Base-by-base conservation (phyloP, 2,329 filamentous ascomycete species). In the Sporothrix dimorphospora region DNA sequence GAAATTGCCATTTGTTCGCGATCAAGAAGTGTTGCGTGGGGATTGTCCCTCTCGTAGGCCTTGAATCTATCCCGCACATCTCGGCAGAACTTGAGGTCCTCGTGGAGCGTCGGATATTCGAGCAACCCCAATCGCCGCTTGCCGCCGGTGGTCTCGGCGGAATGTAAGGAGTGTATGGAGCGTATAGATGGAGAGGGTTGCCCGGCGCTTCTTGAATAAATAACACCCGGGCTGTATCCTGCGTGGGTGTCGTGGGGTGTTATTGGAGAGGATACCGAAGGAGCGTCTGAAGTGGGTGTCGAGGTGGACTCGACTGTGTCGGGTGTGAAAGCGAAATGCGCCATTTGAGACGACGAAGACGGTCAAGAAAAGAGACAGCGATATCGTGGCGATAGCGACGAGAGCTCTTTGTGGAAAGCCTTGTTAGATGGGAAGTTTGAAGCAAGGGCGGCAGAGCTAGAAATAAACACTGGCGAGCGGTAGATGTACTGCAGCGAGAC, bases 81-180 rank as follows among this genome's bases (percentile, higher is more conserved):
- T 16, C 61, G 40, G 14, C 61, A 65, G 24, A 65, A 65, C 21
- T 65, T 21, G 14, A 65, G 61, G 14, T 65, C 61, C 40, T 65
- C 61, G 21, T 65, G 40, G 14, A 19, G 14, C 7, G 61, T 45
- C 5, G 61, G 61, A 65, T 65, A 65, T 21, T 65, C 40, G 21
- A 65, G 61, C 38, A 65, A 12, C 3, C 61, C 61, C 42, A 65
- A 11, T 2, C 38, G 21, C 21, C 61, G 40, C 38, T 65, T 65
- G 5, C 61, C 57, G 6, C 11, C 42, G 57, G n/a, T 42, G 34
- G 34, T 21, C 34, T 63, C 57, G 19, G 19, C 19, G 9, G 57
- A 21, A 1, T 63, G 34, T 14, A 63, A 40, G n/a, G 57, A 63
- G 34, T 42, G 57, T 21, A 63, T 42, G 38, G 57, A 63, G 57